Base-by-base conservation (phyloP, 1,284 basidiomycete genomes). In the Megacollybia platyphylla region DNA sequence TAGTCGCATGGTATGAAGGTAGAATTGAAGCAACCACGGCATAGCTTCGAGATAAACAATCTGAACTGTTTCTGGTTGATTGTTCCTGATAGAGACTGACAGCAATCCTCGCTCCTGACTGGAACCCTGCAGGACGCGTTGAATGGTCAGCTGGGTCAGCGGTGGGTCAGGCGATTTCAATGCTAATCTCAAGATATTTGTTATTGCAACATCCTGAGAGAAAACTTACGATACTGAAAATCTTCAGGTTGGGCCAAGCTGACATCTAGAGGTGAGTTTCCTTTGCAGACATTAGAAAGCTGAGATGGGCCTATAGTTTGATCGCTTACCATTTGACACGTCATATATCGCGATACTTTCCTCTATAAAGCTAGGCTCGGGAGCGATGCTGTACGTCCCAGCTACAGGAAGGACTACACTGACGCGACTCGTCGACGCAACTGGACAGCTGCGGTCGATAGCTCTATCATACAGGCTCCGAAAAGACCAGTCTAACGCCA, bases 11-110 rank as follows among this genome's bases (percentile, higher is more conserved):
- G 92, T 91, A 60, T 92, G 87, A 47, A 96, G 66, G 64, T 86
- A 92, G 39, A 89, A 83, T 48, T 87, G 83, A 40, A 97, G 71
- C 55, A 92, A 83, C 81, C 91, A 96, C 2, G 94, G 94, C 70
- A 96, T 80, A 1, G 86, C 84, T 60, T 98, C 96, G 42, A 90
- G 73, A 62, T 94, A 97, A 6, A 84, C 61, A 0, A 82, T 70
- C 26, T 70, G 62, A 27, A 82, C 59, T 1, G 70, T 56, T 0
- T 57, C 50, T 5, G 70, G 53, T 13, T 66, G 64, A 42, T 77
- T 70, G 57, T 97, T 97, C 10, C 58, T 68, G 40, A 97, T 61
- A 17, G 70, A 67, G 5, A 94, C 61, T 28, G 73, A 71, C 11
- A 98, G 74, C 20, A 71, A 68, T 1, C 89, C 89, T 46, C 65